Base-by-base conservation (phyloP, 352 stramenopile species). In the Pythium pyrilobum region DNA sequence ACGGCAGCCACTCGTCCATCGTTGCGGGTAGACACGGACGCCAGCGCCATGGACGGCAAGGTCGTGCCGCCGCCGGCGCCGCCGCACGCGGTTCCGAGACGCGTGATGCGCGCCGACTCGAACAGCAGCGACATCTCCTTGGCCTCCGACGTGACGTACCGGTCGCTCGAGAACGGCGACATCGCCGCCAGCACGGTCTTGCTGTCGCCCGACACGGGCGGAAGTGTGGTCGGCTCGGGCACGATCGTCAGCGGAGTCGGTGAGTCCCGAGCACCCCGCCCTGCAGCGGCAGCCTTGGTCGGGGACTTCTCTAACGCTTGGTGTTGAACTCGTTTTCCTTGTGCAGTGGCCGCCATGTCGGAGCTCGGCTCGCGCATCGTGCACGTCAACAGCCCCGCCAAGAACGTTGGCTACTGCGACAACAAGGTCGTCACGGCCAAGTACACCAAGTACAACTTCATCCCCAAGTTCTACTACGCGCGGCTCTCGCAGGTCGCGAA, bases 381-480 rank as follows among this genome's bases (percentile, higher is more conserved):
- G 28, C 85, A 82, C 63, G 56, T 96, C 33, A 96, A 92, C 56
- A 67, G 83, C 37, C 47, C 74, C 10, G 52, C 21, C 15, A 66
- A 71, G 44, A 96, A 93, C 59, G 27, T 59, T 2, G 77, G 66
- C 39, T 95, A 91, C 48, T 85, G 78, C 49, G 66, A 83, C 69
- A 96, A 96, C 64, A 72, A 74, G 43, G 82, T 95, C 24, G 59
- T 86, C 36, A 96, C 82, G 7, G 80, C 82, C 34, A 89, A 91
- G 63, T 96, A 96, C 72, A 92, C 83, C n/a, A 84, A 83, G 55
- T 71, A 82, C 56, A 90, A 88, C 59, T 95, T 95, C 48, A 62
- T 96, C 36, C 81, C 82, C 10, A 75, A 77, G 12, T 92, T 93
- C 59, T 85, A 92, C 64, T 94, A 89, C 64, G 80, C 80, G 0